Base-by-base conservation (phyloP, 2,329 filamentous ascomycete species). In the Fusarium nelsonii region DNA sequence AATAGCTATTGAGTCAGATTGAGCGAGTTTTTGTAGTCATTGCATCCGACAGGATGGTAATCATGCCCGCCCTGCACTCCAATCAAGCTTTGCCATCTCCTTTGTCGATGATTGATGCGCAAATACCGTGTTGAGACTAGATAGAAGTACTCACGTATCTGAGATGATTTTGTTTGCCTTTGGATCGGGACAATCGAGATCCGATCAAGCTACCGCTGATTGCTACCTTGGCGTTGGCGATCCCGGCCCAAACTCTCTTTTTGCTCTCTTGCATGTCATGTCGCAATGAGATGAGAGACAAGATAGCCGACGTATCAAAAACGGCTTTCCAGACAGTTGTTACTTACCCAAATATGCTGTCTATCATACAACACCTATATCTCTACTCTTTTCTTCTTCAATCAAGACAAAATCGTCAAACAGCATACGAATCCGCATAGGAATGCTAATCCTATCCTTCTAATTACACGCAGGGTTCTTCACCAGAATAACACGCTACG, bases 161-260 rank as follows among this genome's bases (percentile, higher is more conserved):
- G 26, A 51, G 32, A 57, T 18, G 30, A 30, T 40, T 41, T 37
- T 41, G 34, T 32, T 36, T 52, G 30, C n/a, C 41, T 49, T 41
- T 51, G n/a, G 15, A 40, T 72, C 64, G 64, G 60, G 41, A 23
- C n/a, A 73, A 73, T 67, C 59, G 67, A 68, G 67, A 68, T 73
- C 69, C 60, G 67, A 72, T 61, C 58, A 50, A 40, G 56, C 49
- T 58, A 49, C 50, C n/a, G n/a, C 18, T 20, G 9, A 28, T 46
- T 54, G 33, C 39, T 48, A 58, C 44, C 59, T 50, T 58, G 50
- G 37, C 37, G 5, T 28, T 34, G 48, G 6, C 33, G 23, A 51
- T 51, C 48, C 28, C 52, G 39, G 63, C 23, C 23, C 58, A 55
- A 30, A 30, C 30, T 30, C 49, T 52, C 44, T 69, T 18, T 46